These are phyloP conservation scores for Cotoneaster glaucophyllus DNA, from an alignment of 306 rosid genomes.

Conservation along the genomic window DNA sequence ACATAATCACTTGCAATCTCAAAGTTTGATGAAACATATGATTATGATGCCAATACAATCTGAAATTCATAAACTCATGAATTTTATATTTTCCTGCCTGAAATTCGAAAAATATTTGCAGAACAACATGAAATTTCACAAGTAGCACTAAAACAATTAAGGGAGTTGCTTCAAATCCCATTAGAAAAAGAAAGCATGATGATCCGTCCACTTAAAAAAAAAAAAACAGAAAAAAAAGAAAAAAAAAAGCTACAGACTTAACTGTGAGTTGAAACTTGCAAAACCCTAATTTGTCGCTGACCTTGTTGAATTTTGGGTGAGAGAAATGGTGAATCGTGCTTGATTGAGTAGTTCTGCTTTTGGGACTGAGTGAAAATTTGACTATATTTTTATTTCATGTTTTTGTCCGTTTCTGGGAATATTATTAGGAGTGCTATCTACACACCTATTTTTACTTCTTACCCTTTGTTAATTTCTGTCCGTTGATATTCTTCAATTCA, in stretches of 20 bases:
- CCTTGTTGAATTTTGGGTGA: background rate
- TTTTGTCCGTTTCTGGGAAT: background rate
- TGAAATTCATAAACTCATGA: background rate
- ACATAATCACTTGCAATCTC: background rate
- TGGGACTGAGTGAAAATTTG: too few species aligned
- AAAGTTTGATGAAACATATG: background rate
- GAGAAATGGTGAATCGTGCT: too few species aligned
- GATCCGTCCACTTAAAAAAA: background rate
- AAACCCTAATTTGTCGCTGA: background rate
- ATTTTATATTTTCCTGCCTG: background rate
- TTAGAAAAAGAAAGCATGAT: background rate
- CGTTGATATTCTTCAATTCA: too few species aligned
- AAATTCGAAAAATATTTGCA: background rate
- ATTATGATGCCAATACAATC: background rate
- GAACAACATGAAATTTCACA: background rate
- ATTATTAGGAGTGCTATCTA: too few species aligned
- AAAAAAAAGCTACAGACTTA: background rate
- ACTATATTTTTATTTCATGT: too few species aligned
- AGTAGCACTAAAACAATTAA: background rate
- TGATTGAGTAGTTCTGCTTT: background rate
- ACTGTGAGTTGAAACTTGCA: background rate
- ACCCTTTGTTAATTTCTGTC: too few species aligned
- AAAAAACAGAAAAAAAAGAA: too few species aligned
- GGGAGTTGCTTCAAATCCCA: background rate
- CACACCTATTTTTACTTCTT: too few species aligned